phyloP scores from a whole-genome alignment of 129 eudicot genomes.

The Tagetes erecta region DNA sequence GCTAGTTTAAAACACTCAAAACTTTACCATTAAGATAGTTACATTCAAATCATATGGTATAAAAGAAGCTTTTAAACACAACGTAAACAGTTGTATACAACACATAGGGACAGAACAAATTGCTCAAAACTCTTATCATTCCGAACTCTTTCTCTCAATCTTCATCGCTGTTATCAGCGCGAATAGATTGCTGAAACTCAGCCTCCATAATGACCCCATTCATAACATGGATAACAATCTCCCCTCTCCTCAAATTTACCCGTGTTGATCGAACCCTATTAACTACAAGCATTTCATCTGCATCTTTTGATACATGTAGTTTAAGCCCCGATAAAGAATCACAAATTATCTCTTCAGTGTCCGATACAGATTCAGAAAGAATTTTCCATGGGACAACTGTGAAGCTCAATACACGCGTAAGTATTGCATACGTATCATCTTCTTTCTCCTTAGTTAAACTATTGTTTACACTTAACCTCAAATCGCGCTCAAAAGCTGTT shows the following conservation, averaged over 20 bases:
- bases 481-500: constrained; percentile 48
- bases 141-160: constrained; percentile 1
- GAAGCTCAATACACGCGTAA: constrained; percentile 69
- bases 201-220: constrained; percentile 90
- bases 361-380: constrained; percentile 40
- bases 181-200: constrained; percentile 71
- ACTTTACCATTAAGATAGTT: no score
- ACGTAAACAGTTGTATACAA: no score
- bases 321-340: constrained; percentile 69
- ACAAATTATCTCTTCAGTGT: constrained; percentile 39
- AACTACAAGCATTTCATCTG: constrained; percentile 51
- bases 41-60: no score
- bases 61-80: no score
- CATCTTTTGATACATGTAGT: constrained; percentile 51
- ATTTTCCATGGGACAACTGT: constrained; percentile 71
- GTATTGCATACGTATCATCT: constrained; percentile 59
- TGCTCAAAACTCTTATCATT: no score
- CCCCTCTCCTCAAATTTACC: constrained; percentile 53
- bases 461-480: constrained; percentile 43
- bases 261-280: constrained; percentile 54
- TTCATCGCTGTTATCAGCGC: constrained; percentile 46
- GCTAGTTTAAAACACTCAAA: no score
- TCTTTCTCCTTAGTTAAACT: constrained; percentile 50
- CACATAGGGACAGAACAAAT: no score
- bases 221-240: constrained; percentile 69